Evolutionary conservation across 2,329 filamentous ascomycete species (phyloP).

Genomic region (Neodidymelliopsis sp.): DNA sequence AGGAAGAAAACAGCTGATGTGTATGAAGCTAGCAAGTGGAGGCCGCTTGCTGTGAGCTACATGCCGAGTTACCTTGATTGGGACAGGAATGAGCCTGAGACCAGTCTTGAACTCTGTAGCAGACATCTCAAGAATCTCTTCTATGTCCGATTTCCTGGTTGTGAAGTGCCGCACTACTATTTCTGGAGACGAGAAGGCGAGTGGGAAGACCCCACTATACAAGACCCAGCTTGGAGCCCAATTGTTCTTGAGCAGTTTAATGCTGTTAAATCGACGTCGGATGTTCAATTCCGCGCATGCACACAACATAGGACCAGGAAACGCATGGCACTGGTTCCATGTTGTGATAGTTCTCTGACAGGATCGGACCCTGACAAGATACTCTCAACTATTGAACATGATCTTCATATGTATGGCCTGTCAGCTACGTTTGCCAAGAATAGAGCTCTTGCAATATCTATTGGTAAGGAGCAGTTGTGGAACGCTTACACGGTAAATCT

Average conservation of each 20-base stretch:
- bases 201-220: constrained; percentile 32
- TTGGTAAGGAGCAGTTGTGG: constrained; percentile 28
- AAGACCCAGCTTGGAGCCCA: constrained; percentile 26
- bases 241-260: background rate
- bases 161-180: constrained; percentile 43
- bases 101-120: background rate
- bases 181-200: constrained; percentile 37
- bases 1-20: constrained; percentile 26
- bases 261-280: background rate
- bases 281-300: background rate
- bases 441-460: constrained; percentile 13
- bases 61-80: constrained; percentile 37
- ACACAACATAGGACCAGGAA: constrained; percentile 19
- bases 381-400: constrained; percentile 24
- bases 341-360: background rate
- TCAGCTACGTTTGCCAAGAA: constrained; percentile 14
- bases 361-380: background rate
- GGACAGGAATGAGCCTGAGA: background rate
- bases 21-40: constrained; percentile 28
- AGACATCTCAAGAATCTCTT: constrained; percentile 31
- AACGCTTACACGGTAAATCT: constrained; percentile 18
- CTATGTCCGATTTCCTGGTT: constrained; percentile 37
- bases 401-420: constrained; percentile 26
- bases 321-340: background rate
- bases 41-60: constrained; percentile 33